A percentile compares a stretch with the other conserved stretches of the same genome.
Conservation (phyloP, 2,329 filamentous ascomycete species). For the Aphanocladium album region DNA sequence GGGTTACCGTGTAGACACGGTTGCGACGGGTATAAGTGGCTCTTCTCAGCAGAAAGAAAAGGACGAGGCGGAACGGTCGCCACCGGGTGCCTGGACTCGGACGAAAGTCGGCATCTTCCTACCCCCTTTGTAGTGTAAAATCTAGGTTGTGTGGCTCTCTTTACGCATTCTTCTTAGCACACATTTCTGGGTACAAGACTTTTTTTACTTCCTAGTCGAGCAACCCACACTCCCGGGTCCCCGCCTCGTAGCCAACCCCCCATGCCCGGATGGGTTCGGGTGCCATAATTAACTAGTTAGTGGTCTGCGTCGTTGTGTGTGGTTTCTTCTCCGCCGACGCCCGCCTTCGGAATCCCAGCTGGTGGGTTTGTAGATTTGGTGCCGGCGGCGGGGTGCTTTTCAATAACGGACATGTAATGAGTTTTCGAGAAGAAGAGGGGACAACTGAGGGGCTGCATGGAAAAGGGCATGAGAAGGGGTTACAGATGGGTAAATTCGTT, state of each 20-base stretch:
- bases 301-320: neutral
- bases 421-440: no score
- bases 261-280: conserved; percentile 8
- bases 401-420: neutral
- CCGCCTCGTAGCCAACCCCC: conserved; percentile 1
- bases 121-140: neutral
- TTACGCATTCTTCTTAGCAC: conserved; percentile 2
- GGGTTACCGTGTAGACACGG: neutral
- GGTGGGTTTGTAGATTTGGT: neutral
- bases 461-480: no score
- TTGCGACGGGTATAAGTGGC: neutral
- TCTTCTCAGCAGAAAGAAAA: no score
- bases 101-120: conserved; percentile 9
- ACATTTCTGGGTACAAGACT: neutral
- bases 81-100: neutral
- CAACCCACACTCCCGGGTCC: neutral
- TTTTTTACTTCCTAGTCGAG: no score
- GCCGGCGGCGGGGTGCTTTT: neutral
- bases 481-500: no score
- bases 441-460: no score
- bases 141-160: neutral
- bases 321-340: neutral
- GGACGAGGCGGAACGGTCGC: neutral
- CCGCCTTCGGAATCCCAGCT: neutral
- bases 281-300: no score